phyloP scores from a whole-genome alignment of 2,329 filamentous ascomycete species.

The Epichloe sylvatica region DNA sequence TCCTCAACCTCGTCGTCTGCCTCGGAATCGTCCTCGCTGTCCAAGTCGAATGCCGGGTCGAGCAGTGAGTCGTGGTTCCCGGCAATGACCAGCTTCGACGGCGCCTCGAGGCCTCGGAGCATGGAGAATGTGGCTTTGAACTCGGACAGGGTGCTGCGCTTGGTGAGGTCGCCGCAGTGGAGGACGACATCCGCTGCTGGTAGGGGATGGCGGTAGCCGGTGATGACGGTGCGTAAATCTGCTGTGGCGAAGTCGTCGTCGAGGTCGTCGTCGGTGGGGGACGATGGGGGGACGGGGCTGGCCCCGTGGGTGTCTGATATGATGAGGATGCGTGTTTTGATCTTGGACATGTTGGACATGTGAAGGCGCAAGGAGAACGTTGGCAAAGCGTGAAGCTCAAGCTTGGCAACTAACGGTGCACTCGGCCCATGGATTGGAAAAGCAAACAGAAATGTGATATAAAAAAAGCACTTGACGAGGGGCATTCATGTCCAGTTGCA shows the following conservation, averaged over 20 bases:
- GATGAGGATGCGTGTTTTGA: slow-evolving; percentile 25
- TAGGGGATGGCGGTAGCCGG: slow-evolving; percentile 18
- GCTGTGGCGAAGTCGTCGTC: slow-evolving; percentile 7
- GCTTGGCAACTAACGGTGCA: no score
- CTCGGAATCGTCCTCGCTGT: slow-evolving; percentile 16
- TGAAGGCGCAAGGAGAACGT: not conserved
- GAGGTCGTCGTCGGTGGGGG: not conserved
- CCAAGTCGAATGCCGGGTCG: slow-evolving; percentile 12
- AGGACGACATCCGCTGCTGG: slow-evolving; percentile 32
- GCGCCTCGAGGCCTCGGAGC: slow-evolving; percentile 28
- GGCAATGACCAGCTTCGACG: slow-evolving; percentile 39
- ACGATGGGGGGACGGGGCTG: not conserved
- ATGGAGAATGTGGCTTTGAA: slow-evolving; percentile 26
- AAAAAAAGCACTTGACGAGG: no score
- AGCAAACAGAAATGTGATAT: not conserved
- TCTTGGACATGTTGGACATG: not conserved
- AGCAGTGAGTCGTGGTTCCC: slow-evolving; percentile 40
- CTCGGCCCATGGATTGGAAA: no score
- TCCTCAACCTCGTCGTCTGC: not conserved
- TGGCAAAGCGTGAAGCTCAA: no score
- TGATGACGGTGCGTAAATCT: slow-evolving; percentile 7
- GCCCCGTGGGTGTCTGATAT: slow-evolving; percentile 25
- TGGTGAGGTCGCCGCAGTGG: slow-evolving; percentile 40
- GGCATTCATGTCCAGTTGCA: no score
- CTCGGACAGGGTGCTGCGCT: slow-evolving; percentile 26